Base-by-base conservation (phyloP, 768 basidiomycete genomes). In the Boletus edulis region DNA sequence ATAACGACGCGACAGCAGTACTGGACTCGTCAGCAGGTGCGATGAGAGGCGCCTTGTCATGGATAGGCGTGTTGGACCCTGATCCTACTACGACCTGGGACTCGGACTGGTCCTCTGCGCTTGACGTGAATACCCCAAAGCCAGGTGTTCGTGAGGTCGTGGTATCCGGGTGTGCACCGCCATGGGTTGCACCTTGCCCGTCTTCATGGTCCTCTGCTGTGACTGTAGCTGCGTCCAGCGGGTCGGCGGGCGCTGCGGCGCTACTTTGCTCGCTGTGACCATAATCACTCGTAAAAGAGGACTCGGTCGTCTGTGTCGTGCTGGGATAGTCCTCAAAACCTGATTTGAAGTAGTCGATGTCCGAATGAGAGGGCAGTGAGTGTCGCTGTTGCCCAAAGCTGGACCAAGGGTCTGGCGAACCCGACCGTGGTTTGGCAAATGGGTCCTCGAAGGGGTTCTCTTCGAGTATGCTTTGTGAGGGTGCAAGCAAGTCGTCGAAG, bases 341-440 rank as follows among this genome's bases (percentile, higher is more conserved):
- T 56, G 63, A 57, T 56, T 63, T 67, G 49, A 71, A 67, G 57
- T 64, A 64, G 51, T 67, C 71, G 27, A 60, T 59, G 41, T 63
- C 67, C 15, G 55, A 35, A 22, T 66, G 55, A 29, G 69, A 55
- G 24, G 60, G 44, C 0, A 59, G 35, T n/a, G 59, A 35, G 15
- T 50, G 56, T 27, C 56, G 70, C 57, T 58, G 59, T 41, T 76
- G 76, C 57, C 78, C 84, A 38, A 82, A 84, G 54, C 79, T 80
- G 5, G 85, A 75, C 89, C 89, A 91, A 60, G 89, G 89, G 68
- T 91, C 89, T 41, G 87, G 85, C 18, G 88, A 89, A 59, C 71
- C 66, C 20, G 87, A 83, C 41, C 87, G 67, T 29, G 65, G 79
- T 54, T 80, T 80, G n/a, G 79, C 74, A 61, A 89, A 89, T 5